Evolutionary conservation across 2,329 filamentous ascomycete species (phyloP).

Genomic region (Fusarium coicis): DNA sequence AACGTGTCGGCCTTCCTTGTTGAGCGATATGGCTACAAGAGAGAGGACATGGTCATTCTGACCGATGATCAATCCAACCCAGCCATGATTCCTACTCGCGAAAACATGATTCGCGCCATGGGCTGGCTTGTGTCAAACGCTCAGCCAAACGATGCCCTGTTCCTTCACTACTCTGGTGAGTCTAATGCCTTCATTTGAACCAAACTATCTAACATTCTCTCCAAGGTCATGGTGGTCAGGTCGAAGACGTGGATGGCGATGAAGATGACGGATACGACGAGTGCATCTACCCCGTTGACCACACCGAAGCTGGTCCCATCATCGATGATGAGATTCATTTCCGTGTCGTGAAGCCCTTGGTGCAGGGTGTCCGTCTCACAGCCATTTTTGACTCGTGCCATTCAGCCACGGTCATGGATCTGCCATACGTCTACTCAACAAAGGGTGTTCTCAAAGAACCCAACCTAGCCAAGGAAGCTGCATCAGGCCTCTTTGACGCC

Average conservation of each 20-base stretch:
- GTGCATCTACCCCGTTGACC: constrained; percentile 83
- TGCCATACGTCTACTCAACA: constrained; percentile 84
- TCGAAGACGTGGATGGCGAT: constrained; percentile 77
- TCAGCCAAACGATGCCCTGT: constrained; percentile 78
- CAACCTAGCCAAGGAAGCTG: constrained; percentile 83
- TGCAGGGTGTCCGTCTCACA: constrained; percentile 84
- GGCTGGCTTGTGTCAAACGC: constrained; percentile 79
- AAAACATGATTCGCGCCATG: constrained; percentile 80
- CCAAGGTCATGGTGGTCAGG: constrained; percentile 79
- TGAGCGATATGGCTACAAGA: constrained; percentile 74
- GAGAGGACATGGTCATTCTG: constrained; percentile 82
- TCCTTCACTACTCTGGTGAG: constrained; percentile 79
- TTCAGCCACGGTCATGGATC: constrained; percentile 79
- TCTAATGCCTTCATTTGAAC: not conserved
- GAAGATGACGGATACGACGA: constrained; percentile 83
- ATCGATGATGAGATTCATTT: constrained; percentile 83
- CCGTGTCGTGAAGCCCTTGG: constrained; percentile 80
- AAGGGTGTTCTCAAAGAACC: constrained; percentile 84
- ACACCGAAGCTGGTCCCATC: constrained; percentile 75
- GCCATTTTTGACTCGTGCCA: constrained; percentile 87
- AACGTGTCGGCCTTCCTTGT: constrained; percentile 79
- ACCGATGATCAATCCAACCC: constrained; percentile 80
- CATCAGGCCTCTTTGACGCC: constrained; percentile 75
- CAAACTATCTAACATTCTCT: constrained; percentile 1
- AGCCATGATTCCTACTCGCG: constrained; percentile 77